Percentiles rank a stretch among this genome's conserved stretches.
These are phyloP conservation scores for Crithidia sp. DNA, from an alignment of 208 protist genomes.

Conservation along the genomic window DNA sequence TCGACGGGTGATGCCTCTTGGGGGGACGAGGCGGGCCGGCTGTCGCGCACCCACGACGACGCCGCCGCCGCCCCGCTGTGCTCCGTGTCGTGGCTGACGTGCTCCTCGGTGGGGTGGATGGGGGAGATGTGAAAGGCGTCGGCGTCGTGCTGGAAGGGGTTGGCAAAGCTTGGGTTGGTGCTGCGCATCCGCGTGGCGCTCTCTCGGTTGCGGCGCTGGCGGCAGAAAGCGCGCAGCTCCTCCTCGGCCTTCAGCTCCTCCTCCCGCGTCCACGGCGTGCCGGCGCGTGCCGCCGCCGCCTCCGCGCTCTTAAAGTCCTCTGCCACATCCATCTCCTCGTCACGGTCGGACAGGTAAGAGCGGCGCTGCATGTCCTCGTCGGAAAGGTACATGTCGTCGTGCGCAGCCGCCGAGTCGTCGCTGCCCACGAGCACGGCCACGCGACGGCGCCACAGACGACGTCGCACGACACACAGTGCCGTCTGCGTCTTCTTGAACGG, in stretches of 20 bases:
- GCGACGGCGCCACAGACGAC: constrained; percentile 50
- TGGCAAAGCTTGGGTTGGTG: constrained; percentile 44
- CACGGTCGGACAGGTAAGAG: constrained; percentile 41
- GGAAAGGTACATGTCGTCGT: constrained; percentile 9
- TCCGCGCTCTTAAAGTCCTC: constrained; percentile 50
- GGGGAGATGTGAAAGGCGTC: constrained; percentile 4
- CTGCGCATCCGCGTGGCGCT: constrained; percentile 34
- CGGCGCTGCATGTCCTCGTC: constrained; percentile 21
- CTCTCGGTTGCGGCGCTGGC: constrained; percentile 32
- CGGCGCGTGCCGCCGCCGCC: constrained; percentile 8
- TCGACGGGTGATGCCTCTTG: background rate
- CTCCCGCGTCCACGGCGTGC: constrained; percentile 44
- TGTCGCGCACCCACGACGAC: constrained; percentile 27
- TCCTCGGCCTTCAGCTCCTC: constrained; percentile 50
- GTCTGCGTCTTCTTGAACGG: constrained; percentile 59
- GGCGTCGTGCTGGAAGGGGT: constrained; percentile 31
- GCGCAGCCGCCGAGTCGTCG: constrained; percentile 5
- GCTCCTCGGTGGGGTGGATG: background rate
- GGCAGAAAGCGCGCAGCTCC: constrained; percentile 49
- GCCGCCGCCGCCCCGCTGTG: constrained; percentile 30
- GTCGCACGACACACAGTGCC: constrained; percentile 48
- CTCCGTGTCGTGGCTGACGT: background rate
- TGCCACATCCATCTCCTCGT: constrained; percentile 54
- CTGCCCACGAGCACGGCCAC: constrained; percentile 28
- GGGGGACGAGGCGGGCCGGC: background rate